Base-by-base conservation (phyloP, 2,329 filamentous ascomycete genomes). In the Penicillium thymicola region DNA sequence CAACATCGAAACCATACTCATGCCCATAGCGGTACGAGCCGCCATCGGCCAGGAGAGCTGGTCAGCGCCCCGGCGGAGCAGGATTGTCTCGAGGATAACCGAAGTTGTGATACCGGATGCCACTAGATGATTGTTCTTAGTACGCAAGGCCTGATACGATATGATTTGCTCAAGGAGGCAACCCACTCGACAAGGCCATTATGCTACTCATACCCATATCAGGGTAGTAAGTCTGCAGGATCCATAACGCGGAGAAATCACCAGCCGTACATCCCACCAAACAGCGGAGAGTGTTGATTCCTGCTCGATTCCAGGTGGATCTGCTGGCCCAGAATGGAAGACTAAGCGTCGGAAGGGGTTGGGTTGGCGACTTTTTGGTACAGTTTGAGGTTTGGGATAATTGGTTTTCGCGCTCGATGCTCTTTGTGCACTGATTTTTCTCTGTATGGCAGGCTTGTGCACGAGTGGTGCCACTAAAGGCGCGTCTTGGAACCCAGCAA, bases 1-100 rank as follows among this genome's bases (percentile, higher is more conserved):
- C 2, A 83, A 10, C 82, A 85, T 85, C 0, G 82, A 84, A 10
- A 84, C 78, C 46, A 83, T 68, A 55, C 82, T 84, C 82, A 85
- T 85, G 0, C 82, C 82, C 23, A 79, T 77, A 0, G 82, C 82
- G 0, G 82, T 84, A 43, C 73, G 79, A 3, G 72, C 75, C 0
- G 82, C 82, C 0, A 62, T 64, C 0, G 63, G 54, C 81, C 80
- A 83, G 0, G 78, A 60, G 0, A 85, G 68, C 8, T 69, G 65
- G 51, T 85, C 82, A 1, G 72, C 73, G 0, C 82, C 82, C 0
- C 74, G 61, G 0, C 75, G 75, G 2, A 85, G 76, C 4, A 85
- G 72, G 0, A 77, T 62, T 0, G 82, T 84, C 64, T 85, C 82
- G 0, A 85, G 74, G 0, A 79, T 59, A 36, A 85, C 74, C 0